Conservation (phyloP, 2,329 filamentous ascomycete genomes). For the Sphaceloma murrayae region DNA sequence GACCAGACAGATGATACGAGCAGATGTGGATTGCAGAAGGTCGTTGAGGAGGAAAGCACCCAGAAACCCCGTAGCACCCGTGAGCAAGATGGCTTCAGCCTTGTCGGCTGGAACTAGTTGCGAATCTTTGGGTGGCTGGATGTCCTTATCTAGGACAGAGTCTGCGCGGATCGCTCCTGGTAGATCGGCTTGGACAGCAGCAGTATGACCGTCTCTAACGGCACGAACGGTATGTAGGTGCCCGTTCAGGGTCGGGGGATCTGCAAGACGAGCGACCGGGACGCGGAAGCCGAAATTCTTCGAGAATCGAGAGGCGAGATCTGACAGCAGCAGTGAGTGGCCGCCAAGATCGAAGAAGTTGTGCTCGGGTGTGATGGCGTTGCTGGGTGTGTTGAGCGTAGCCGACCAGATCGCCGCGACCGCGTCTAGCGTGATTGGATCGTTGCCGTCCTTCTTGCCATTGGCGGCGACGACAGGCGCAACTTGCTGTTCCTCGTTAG, state of each 20-base stretch:
- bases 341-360: constrained; percentile 76
- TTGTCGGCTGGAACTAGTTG: constrained; percentile 52
- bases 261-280: constrained; percentile 60
- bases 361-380: constrained; percentile 56
- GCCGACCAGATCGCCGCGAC: constrained; percentile 65
- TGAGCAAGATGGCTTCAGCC: constrained; percentile 60
- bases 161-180: constrained; percentile 60
- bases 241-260: constrained; percentile 60
- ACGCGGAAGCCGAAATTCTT: constrained; percentile 64
- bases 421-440: constrained; percentile 55
- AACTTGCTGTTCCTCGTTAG: constrained; percentile 31
- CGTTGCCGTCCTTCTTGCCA: constrained; percentile 44
- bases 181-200: constrained; percentile 64
- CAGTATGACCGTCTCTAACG: constrained; percentile 62
- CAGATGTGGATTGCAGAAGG: constrained; percentile 57
- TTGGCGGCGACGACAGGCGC: constrained; percentile 26
- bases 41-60: constrained; percentile 65
- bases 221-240: constrained; percentile 62
- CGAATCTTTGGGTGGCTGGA: constrained; percentile 44
- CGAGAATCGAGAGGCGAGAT: constrained; percentile 61
- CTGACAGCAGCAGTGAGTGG: constrained; percentile 67
- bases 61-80: constrained; percentile 66
- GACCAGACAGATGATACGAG: constrained; percentile 62
- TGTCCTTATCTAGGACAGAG: constrained; percentile 58
- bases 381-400: constrained; percentile 55